Base-by-base conservation (phyloP, 1,139 yeast species). In the Yamadazyma sp. region DNA sequence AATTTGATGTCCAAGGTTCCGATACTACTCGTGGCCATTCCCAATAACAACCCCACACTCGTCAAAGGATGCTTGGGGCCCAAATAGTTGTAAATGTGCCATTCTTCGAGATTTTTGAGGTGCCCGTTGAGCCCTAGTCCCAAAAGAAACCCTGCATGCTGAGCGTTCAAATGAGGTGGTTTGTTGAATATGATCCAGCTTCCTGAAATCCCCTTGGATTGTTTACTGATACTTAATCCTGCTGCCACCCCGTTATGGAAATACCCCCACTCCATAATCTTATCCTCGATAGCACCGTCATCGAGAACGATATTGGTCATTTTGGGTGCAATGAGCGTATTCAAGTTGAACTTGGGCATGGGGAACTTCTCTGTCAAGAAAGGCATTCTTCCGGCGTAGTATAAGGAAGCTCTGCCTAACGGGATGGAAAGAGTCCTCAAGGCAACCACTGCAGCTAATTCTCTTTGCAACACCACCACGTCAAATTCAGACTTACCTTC, bases 61-160 rank as follows among this genome's bases (percentile, higher is more conserved):
- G 96, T 87, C 37, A 79, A 76, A 2, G 85, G 79, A 55, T 87
- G 92, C 52, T 94, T 91, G 1, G 96, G 95, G 0, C 96, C 96
- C 38, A 94, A 65, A 49, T 89, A 91, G 54, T 92, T 91, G 60
- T 89, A 94, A 23, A 94, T 86, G 56, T 91, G 97, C 98, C 98
- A 94, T 57, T 92, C 97, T 54, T 94, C 98, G 24, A 94, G 65
- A 34, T 74, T 74, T 46, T 79, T 82, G 49, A 94, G 64, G 57
- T 91, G 96, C 0, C 98, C 98, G 63, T 88, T 88, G 32, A 94
- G 67, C 0, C 99, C 99, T 17, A 92, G 65, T 0, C 98, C 98
- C 20, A 89, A 66, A n/a, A 94, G 63, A 51, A 94, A 89, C 0
- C 99, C 99, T 15, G 96, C 98, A 64, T 91, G 97, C 47, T 86